Evolutionary conservation across 192 early-diverging fungal species (phyloP), one percentile per base, ranked within the genome.

Genomic region (Umbelopsis isabellina): DNA sequence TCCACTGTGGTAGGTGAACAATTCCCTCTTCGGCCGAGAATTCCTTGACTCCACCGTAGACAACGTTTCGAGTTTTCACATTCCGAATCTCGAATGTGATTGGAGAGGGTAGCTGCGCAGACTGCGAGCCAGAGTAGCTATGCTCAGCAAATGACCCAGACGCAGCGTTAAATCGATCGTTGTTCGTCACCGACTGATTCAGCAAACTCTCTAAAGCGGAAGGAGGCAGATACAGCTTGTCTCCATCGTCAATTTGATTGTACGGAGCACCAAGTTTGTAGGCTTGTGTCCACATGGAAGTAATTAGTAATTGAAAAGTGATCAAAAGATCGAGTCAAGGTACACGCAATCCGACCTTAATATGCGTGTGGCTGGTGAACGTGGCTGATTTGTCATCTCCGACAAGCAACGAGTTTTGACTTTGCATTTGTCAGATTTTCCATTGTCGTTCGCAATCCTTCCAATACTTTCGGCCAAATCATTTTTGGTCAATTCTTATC

Each of bases 21-120:
- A 75, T 70, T 2, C 76, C 83, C 37, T 90, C 88, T 5, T 79
- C 78, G 2, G 83, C 70, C 49, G 88, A 89, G 66, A 92, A 94
- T 71, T 92, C 92, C 49, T 87, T 85, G 52, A 94, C 92, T n/a
- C 90, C 88, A 50, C 87, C 84, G 58, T 87, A 84, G 22, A 83
- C 74, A 8, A 83, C 37, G 27, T 67, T 37, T 9, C 76, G 65
- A 20, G 81, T 79, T 37, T 75, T 67, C 22, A 84, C 79, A 75
- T 86, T 84, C 25, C 77, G 75, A 44, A 90, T 76, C 48, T 86
- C 76, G 66, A 90, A 90, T 16, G 86, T 89, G 30, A 87, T 65
- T 2, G 89, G 89, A 25, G 83, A 85, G n/a, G 86, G 84, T 9
- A 87, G 72, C n/a, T 71, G 66, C 2, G 69, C 2, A 1, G 69